Conservation (phyloP, 192 early-diverging fungal species). For the Coemansia sp. region DNA sequence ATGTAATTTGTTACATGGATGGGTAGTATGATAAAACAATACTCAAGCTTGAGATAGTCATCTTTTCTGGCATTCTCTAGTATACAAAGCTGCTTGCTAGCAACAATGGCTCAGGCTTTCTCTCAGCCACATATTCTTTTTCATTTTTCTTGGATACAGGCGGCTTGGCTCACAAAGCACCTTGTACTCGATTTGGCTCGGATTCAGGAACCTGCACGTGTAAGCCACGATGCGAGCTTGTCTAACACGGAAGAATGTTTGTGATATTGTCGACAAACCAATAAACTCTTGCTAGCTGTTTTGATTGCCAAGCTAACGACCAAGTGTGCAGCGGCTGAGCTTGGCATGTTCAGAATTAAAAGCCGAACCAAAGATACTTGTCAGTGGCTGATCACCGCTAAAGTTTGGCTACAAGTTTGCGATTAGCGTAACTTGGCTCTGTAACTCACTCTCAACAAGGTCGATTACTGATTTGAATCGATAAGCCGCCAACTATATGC, state of each 20-base stretch:
- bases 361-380: no score
- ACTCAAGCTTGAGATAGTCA: background rate
- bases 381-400: no score
- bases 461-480: background rate
- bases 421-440: background rate
- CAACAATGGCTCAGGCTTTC: background rate
- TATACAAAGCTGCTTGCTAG: background rate
- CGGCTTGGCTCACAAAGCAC: background rate
- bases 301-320: background rate
- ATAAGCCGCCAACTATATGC: background rate
- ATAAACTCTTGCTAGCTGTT: background rate
- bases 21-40: background rate
- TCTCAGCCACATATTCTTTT: background rate
- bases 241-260: background rate
- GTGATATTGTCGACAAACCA: background rate
- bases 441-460: background rate
- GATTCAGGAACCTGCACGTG: background rate
- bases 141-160: background rate
- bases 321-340: background rate
- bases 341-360: background rate
- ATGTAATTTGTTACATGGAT: background rate
- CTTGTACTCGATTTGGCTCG: background rate
- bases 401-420: no score
- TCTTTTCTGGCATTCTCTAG: background rate
- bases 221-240: background rate